phyloP scores from a whole-genome alignment of 179 eudicot genomes.

The Drosera spatulata region DNA sequence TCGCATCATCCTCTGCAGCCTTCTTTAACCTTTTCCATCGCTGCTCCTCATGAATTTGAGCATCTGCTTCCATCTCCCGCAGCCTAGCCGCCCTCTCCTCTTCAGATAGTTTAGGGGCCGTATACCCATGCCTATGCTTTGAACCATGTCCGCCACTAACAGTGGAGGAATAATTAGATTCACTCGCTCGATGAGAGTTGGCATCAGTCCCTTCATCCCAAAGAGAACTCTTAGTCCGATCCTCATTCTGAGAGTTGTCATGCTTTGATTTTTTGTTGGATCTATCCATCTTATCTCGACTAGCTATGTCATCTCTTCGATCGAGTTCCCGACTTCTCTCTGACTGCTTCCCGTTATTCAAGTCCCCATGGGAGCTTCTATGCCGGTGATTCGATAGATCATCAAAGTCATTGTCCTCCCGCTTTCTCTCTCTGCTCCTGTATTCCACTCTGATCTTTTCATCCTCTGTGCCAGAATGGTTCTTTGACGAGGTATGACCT shows the following conservation, averaged over 20 bases:
- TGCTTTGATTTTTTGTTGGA: slow-evolving; percentile 15
- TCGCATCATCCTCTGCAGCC: slow-evolving; percentile 76
- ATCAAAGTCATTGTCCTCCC: slow-evolving; percentile 12
- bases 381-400: slow-evolving; percentile 13
- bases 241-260: slow-evolving; percentile 9
- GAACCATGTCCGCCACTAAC: slow-evolving; percentile 25
- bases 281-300: slow-evolving; percentile 14
- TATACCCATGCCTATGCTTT: slow-evolving; percentile 27
- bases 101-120: slow-evolving; percentile 52
- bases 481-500: slow-evolving; percentile 29
- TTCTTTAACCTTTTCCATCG: slow-evolving; percentile 85
- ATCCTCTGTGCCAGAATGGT: slow-evolving; percentile 27
- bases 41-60: slow-evolving; percentile 81
- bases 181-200: slow-evolving; percentile 8
- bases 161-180: slow-evolving; percentile 12
- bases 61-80: slow-evolving; percentile 87
- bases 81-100: slow-evolving; percentile 82
- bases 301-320: slow-evolving; percentile 14
- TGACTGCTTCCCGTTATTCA: slow-evolving; percentile 15
- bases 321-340: slow-evolving; percentile 10
- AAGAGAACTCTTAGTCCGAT: slow-evolving; percentile 11
- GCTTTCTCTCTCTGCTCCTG: slow-evolving; percentile 18
- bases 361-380: slow-evolving; percentile 15
- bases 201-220: slow-evolving; percentile 11
- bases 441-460: slow-evolving; percentile 18